These are phyloP conservation scores for Paspalum notatum DNA, from an alignment of 176 grass and related monocot species.

Conservation along the genomic window DNA sequence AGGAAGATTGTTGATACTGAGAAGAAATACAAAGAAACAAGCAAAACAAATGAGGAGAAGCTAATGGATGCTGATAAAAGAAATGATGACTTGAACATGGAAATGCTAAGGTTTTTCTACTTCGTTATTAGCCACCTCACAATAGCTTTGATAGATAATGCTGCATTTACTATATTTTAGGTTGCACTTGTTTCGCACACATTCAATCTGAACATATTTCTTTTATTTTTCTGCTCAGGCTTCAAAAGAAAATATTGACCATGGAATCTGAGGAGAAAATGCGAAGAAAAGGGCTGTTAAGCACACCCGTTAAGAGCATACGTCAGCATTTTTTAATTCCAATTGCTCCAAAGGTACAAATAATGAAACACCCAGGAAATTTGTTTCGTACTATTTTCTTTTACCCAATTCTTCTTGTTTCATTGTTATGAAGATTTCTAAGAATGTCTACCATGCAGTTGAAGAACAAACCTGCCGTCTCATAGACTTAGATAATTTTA, in stretches of 20 bases:
- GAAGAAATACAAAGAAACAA: constrained; percentile 94
- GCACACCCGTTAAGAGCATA: constrained; percentile 86
- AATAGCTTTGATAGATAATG: too few relatives aligned
- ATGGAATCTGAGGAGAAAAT: constrained; percentile 93
- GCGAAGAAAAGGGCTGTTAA: constrained; percentile 71
- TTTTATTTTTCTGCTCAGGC: constrained; percentile 54
- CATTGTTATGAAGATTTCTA: constrained; percentile 49
- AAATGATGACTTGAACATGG: constrained; percentile 76
- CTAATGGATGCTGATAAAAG: constrained; percentile 77
- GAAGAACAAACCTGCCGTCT: constrained; percentile 67
- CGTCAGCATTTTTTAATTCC: constrained; percentile 95
- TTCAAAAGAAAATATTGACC: constrained; percentile 84
- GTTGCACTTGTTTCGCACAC: not conserved
- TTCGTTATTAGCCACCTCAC: not conserved
- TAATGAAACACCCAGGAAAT: constrained; percentile 38
- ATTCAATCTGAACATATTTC: constrained; percentile 6
- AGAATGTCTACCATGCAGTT: constrained; percentile 63
- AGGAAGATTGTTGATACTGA: constrained; percentile 90
- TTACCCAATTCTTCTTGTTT: constrained; percentile 14
- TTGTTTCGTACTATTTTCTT: constrained; percentile 14
- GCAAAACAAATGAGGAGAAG: constrained; percentile 84
- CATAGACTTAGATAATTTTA: too few relatives aligned
- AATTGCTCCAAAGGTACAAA: constrained; percentile 63
- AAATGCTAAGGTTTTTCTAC: constrained; percentile 78
- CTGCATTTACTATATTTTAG: constrained; percentile 6